Conservation (phyloP, 768 basidiomycete species). For the Trametes coccinea region DNA sequence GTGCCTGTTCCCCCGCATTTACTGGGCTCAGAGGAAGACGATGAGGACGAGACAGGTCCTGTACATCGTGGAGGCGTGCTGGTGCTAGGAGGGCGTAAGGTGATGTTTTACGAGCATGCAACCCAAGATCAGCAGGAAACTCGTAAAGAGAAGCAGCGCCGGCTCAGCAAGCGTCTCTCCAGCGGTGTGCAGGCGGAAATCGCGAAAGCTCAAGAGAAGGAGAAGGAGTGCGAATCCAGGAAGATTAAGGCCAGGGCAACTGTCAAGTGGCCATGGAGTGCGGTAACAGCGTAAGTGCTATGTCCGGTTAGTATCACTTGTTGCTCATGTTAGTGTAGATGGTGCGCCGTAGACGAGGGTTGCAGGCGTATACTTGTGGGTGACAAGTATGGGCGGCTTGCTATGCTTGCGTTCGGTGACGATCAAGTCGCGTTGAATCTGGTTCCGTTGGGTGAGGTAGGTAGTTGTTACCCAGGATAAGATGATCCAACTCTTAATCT, state of each 20-base stretch:
- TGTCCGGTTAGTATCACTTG: no score
- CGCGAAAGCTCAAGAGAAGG: conserved; percentile 53
- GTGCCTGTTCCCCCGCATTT: conserved; percentile 36
- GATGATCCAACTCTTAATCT: conserved; percentile 8
- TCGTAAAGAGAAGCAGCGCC: conserved; percentile 54
- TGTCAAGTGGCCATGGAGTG: conserved; percentile 77
- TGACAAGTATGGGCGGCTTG: conserved; percentile 70
- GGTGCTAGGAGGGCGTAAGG: conserved; percentile 65
- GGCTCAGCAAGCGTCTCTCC: conserved; percentile 52
- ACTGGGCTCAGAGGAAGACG: conserved; percentile 37
- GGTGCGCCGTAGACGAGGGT: conserved; percentile 50
- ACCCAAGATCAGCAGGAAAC: conserved; percentile 49
- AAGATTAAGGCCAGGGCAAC: conserved; percentile 54
- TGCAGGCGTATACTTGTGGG: conserved; percentile 58
- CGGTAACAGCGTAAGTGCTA: conserved; percentile 62
- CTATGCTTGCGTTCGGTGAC: conserved; percentile 58
- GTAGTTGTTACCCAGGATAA: conserved; percentile 10
- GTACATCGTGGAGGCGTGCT: conserved; percentile 64
- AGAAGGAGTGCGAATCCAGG: conserved; percentile 53
- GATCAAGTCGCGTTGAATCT: conserved; percentile 50
- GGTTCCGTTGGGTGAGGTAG: conserved; percentile 72
- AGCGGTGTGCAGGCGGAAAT: conserved; percentile 44
- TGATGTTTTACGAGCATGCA: conserved; percentile 62
- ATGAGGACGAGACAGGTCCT: conserved; percentile 27
- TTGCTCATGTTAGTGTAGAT: conserved; percentile 37